Percentiles rank a stretch among this genome's conserved stretches.
These are phyloP conservation scores for Emericellopsis terricola DNA, from an alignment of 495 filamentous ascomycete species.

Conservation along the genomic window DNA sequence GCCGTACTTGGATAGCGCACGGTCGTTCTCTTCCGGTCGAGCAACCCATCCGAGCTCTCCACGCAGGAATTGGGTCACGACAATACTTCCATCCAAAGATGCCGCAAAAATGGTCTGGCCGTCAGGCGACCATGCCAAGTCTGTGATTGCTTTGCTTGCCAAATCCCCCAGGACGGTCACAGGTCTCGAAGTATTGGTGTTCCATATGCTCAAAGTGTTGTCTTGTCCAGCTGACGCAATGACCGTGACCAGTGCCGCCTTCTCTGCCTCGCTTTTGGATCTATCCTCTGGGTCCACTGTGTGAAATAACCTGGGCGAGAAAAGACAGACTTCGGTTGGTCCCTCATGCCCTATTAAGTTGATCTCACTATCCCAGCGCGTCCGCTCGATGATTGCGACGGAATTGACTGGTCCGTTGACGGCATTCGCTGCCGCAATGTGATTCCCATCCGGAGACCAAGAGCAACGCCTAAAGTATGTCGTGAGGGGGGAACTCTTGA, in stretches of 20 bases:
- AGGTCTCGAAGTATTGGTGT: conserved; percentile 80
- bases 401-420: conserved; percentile 95
- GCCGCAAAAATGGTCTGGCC: conserved; percentile 73
- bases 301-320: conserved; percentile 76
- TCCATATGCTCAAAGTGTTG: conserved; percentile 90
- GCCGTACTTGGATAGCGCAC: conserved; percentile 79
- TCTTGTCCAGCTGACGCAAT: conserved; percentile 95
- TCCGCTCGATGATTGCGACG: conserved; percentile 85
- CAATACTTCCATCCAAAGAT: conserved; percentile 73
- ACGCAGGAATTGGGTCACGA: conserved; percentile 37
- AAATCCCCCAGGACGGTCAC: conserved; percentile 79
- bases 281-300: conserved; percentile 37
- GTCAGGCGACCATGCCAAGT: conserved; percentile 89
- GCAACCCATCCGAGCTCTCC: conserved; percentile 36
- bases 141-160: conserved; percentile 75
- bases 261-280: conserved; percentile 13
- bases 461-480: conserved; percentile 95
- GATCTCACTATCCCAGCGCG: conserved; percentile 89
- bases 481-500: conserved; percentile 74
- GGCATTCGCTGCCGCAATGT: conserved; percentile 92
- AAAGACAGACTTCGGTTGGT: conserved; percentile 91
- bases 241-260: conserved; percentile 57
- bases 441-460: conserved; percentile 93
- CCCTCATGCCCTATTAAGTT: conserved; percentile 95
- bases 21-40: conserved; percentile 71